Evolutionary conservation across 2,329 filamentous ascomycete species (phyloP).

Genomic region (Periconia sp.): DNA sequence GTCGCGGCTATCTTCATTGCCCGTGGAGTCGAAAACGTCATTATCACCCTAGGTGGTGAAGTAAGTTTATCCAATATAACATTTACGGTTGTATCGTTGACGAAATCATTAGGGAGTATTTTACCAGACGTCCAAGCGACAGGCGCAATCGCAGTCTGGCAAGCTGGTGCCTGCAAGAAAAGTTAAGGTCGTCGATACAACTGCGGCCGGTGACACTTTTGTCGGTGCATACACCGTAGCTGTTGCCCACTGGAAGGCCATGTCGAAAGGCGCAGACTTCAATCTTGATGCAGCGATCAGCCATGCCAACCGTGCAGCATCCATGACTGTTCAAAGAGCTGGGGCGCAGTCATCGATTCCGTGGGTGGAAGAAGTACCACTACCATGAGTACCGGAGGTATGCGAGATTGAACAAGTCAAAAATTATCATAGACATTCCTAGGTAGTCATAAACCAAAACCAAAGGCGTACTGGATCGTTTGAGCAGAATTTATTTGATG

Average conservation of each 20-base stretch:
- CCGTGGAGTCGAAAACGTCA: constrained; percentile 74
- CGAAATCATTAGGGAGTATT: constrained; percentile 44
- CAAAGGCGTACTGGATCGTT: no score
- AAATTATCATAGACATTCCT: not conserved
- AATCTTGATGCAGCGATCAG: constrained; percentile 64
- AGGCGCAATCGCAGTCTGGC: constrained; percentile 51
- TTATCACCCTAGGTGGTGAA: constrained; percentile 82
- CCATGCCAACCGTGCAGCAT: constrained; percentile 68
- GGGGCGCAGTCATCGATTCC: constrained; percentile 73
- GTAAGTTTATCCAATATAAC: constrained; percentile 51
- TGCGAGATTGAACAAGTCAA: not conserved
- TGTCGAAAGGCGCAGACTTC: constrained; percentile 49
- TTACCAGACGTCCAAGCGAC: constrained; percentile 53
- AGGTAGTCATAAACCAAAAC: no score
- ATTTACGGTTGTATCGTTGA: constrained; percentile 25
- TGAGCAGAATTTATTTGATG: not conserved
- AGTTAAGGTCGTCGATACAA: constrained; percentile 86
- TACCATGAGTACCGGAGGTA: not conserved
- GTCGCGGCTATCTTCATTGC: constrained; percentile 62
- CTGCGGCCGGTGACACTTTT: constrained; percentile 93
- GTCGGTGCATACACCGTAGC: constrained; percentile 84
- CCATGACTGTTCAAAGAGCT: constrained; percentile 67
- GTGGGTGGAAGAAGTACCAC: constrained; percentile 62
- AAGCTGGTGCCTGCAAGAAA: constrained; percentile 66
- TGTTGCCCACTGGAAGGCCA: constrained; percentile 60